Evolutionary conservation across 306 rosid genomes (phyloP), one percentile per base, ranked within the genome.

Genomic region (Senna tora): DNA sequence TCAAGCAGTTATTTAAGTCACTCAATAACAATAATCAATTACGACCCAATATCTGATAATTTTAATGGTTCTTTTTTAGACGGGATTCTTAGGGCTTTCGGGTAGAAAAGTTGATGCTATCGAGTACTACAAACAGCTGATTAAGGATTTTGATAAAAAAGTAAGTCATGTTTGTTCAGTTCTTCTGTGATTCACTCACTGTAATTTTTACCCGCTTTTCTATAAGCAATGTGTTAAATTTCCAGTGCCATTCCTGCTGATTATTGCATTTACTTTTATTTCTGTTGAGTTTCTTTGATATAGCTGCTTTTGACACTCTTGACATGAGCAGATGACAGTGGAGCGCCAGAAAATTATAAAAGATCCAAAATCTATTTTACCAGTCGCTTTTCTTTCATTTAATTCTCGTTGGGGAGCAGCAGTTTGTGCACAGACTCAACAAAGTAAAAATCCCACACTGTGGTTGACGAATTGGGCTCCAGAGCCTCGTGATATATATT

Each of bases 391-490:
- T 82, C 90, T 94, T 74, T 94, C 93, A 6, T 94, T 94, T 78
- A 79, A 81, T 59, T 91, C 97, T 0, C 92, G 97, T 10, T 94
- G 99, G 96, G 97, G 96, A 45, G 97, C 99, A 7, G 88, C 99
- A 0, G 97, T 94, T 76, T 94, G 99, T 80, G 99, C 99, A 14
- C 97, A 94, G 84, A 94, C 99, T 47, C 94, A 88, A 60, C 99
- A 94, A 75, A 89, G 95, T 89, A 89, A 80, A 74, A 94, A 94
- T 66, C 99, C 99, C 25, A 94, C 95, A 2, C 83, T 91, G 34
- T 94, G 97, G 97, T 75, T 94, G 61, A 89, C 99, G 9, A 85
- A 84, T 77, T 91, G 99, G 99, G 99, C 99, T 74, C 99, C 99
- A 10, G 99, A 94, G 79, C 97, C 99, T 17, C 84, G 88, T 0